Evolutionary conservation across 116 monocot genomes (phyloP).

Genomic region (Trichopus zeylanicus): DNA sequence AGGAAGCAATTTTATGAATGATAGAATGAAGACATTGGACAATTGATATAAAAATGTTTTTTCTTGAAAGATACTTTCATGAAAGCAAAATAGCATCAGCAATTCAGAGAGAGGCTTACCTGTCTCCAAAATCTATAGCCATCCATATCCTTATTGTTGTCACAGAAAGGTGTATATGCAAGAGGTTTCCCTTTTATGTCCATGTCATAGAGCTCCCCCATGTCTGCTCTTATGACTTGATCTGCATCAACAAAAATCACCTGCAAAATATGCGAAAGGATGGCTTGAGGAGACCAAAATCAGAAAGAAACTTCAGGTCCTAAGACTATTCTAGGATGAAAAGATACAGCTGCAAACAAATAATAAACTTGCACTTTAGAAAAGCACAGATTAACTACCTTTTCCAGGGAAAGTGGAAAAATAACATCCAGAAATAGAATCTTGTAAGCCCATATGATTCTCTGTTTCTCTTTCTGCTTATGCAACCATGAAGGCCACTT

Average conservation of each 20-base stretch:
- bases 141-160: slow-evolving; percentile 99
- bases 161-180: slow-evolving; percentile 98
- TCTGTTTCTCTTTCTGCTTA: slow-evolving; percentile 97
- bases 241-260: slow-evolving; percentile 99
- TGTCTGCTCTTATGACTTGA: slow-evolving; percentile 90
- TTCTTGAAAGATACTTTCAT: too few relatives aligned
- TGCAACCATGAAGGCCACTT: slow-evolving; percentile 99
- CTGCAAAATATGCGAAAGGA: slow-evolving; percentile 19
- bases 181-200: slow-evolving; percentile 90
- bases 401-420: slow-evolving; percentile 86
- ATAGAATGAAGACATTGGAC: neutral
- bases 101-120: slow-evolving; percentile 17
- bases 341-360: too few relatives aligned
- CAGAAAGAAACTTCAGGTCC: slow-evolving; percentile 1
- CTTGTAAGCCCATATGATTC: slow-evolving; percentile 99
- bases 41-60: too few relatives aligned
- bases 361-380: too few relatives aligned
- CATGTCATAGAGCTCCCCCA: slow-evolving; percentile 99
- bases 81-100: too few relatives aligned
- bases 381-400: slow-evolving; percentile 30
- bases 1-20: slow-evolving; percentile 5
- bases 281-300: neutral
- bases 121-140: slow-evolving; percentile 98
- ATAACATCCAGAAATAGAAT: slow-evolving; percentile 99
- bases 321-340: too few relatives aligned